Evolutionary conservation across 257 asterid species (phyloP), one percentile per base, ranked within the genome.

Genomic region (Solanum paucissectum): DNA sequence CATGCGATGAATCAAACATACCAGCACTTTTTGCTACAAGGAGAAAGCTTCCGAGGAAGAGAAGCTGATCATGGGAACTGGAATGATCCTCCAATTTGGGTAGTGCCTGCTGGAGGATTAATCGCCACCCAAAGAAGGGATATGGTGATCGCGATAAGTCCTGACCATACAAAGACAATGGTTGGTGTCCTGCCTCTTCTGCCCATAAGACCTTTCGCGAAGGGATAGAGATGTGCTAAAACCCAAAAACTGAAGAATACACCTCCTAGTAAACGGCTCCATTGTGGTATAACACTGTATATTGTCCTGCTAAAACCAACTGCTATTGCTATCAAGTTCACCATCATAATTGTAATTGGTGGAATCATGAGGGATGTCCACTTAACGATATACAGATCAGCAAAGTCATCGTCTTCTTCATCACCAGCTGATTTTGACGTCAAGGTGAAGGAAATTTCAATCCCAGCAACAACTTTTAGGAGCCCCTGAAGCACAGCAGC

Each of bases 191-290:
- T 88, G 33, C 97, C 95, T 83, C 97, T 44, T 86, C 97, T 88
- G n/a, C 95, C 97, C 95, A 94, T 94, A 36, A 94, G 93, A 84
- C 97, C 97, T 84, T 94, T 93, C 0, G 97, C 97, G 2, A 94
- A 94, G 8, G 97, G 97, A 84, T 94, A 93, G 21, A 93, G 91
- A 93, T 94, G 98, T 21, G 94, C 96, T 84, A 94, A 77, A 40
- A 94, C 98, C 98, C 98, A 94, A 75, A 94, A 94, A 76, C 98
- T 94, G 87, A 94, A 94, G 94, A 94, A 94, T 58, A 92, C 93
- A 13, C 96, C 98, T 5, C 98, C 98, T 2, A 94, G 6, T 18
- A 94, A 89, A 20, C 98, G 92, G 89, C 96, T 94, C 98, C 98
- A 94, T 66, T 94, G 96, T 1, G 96, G 96, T 85, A 94, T 94